Conservation (phyloP, 352 stramenopile genomes). For the Globisporangium recalcitrans region DNA sequence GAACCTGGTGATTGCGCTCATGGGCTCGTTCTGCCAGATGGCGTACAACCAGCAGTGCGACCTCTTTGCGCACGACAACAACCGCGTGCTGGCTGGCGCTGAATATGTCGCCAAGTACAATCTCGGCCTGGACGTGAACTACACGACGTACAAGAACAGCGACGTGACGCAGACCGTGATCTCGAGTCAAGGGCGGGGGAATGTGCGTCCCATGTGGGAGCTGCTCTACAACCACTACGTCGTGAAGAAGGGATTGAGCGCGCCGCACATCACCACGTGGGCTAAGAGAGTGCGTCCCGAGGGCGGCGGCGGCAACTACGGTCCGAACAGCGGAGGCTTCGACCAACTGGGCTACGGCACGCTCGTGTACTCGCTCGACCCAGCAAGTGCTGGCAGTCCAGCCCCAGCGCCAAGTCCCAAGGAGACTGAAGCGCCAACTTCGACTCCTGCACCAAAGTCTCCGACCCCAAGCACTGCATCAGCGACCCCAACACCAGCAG, state of each 20-base stretch:
- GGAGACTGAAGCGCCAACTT: background rate
- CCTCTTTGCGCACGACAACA: slow-evolving; percentile 21
- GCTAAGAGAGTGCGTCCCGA: slow-evolving; percentile 13
- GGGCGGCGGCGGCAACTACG: slow-evolving; percentile 20
- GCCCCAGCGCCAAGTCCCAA: background rate
- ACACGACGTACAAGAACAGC: slow-evolving; percentile 20
- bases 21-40: slow-evolving; percentile 19
- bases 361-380: slow-evolving; percentile 15
- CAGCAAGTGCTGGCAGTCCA: background rate
- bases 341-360: slow-evolving; percentile 21
- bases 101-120: slow-evolving; percentile 24
- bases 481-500: background rate
- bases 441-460: background rate
- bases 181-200: slow-evolving; percentile 5
- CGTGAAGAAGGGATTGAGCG: slow-evolving; percentile 12
- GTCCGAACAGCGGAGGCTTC: slow-evolving; percentile 18
- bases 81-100: slow-evolving; percentile 17
- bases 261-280: slow-evolving; percentile 12
- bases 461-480: background rate
- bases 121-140: slow-evolving; percentile 14
- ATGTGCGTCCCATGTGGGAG: slow-evolving; percentile 14
- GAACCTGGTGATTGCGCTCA: slow-evolving; percentile 14
- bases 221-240: slow-evolving; percentile 22
- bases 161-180: slow-evolving; percentile 19
- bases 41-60: slow-evolving; percentile 18